Conservation (phyloP, 768 basidiomycete genomes). For the Russula sp. region DNA sequence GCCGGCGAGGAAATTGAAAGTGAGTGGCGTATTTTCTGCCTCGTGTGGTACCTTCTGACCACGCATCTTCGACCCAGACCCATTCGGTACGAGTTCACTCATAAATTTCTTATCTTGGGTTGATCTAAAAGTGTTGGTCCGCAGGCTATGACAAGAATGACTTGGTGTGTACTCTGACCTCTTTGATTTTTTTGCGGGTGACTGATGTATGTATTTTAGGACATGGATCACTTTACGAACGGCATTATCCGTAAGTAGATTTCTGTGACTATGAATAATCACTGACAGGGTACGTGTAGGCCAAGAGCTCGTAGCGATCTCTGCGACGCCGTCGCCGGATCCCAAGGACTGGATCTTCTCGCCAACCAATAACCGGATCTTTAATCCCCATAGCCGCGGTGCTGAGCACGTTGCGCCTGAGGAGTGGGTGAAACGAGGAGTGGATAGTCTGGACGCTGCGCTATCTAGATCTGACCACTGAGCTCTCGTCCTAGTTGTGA, state of each 20-base stretch:
- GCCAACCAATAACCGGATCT: constrained; percentile 49
- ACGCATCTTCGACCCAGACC: constrained; percentile 30
- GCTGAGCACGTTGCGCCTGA: constrained; percentile 43
- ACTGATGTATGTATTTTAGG: constrained; percentile 29
- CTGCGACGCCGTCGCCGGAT: constrained; percentile 52
- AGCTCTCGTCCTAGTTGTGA: too few relatives aligned
- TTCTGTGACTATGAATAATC: neutral
- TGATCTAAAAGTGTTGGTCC: constrained; percentile 3
- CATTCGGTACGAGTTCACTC: constrained; percentile 33
- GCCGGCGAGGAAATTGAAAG: constrained; percentile 73
- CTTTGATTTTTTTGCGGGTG: constrained; percentile 7
- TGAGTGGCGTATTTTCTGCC: constrained; percentile 29
- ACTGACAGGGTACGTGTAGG: constrained; percentile 28
- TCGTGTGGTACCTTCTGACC: constrained; percentile 8
- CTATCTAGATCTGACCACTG: constrained; percentile 5
- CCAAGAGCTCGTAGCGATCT: constrained; percentile 56
- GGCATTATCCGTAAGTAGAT: constrained; percentile 51
- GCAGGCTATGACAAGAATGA: constrained; percentile 66
- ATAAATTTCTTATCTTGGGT: neutral
- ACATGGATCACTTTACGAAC: constrained; percentile 64
- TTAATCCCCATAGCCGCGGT: constrained; percentile 30
- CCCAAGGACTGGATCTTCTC: constrained; percentile 54
- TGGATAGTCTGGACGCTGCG: constrained; percentile 35
- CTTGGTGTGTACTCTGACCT: constrained; percentile 36
- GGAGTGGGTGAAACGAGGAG: constrained; percentile 51